phyloP scores from a whole-genome alignment of 441 rosid genomes.

The Pelargonium cotyledonis region DNA sequence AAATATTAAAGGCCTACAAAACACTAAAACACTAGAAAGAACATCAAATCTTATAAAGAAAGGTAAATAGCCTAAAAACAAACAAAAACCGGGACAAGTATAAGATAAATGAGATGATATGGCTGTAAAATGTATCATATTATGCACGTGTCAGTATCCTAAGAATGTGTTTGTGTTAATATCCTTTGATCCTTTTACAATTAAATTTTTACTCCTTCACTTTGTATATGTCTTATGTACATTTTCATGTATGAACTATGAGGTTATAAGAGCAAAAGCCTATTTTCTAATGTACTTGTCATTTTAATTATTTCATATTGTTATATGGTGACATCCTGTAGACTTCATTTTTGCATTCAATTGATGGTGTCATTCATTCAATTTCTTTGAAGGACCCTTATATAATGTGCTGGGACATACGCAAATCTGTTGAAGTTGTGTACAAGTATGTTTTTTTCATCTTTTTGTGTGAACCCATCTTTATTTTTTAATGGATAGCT shows the following conservation, averaged over 20 bases:
- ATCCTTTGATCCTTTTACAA: not conserved
- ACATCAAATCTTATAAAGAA: no score
- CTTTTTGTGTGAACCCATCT: not conserved
- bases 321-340: not conserved
- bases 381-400: constrained; percentile 65
- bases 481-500: not conserved
- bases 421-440: constrained; percentile 74
- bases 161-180: not conserved
- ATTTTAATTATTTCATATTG: not conserved
- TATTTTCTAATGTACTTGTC: not conserved
- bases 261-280: not conserved
- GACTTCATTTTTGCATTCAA: not conserved
- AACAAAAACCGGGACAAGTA: no score
- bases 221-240: not conserved
- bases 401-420: constrained; percentile 86
- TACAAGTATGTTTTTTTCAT: constrained; percentile 57
- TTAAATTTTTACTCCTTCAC: not conserved
- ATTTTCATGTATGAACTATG: not conserved
- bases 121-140: no score
- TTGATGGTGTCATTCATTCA: constrained; percentile 13
- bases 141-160: not conserved
- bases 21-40: no score
- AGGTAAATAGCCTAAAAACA: no score
- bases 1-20: no score
- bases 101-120: no score